Conservation (phyloP, 495 filamentous ascomycete species). For the Talaromyces adpressus region DNA sequence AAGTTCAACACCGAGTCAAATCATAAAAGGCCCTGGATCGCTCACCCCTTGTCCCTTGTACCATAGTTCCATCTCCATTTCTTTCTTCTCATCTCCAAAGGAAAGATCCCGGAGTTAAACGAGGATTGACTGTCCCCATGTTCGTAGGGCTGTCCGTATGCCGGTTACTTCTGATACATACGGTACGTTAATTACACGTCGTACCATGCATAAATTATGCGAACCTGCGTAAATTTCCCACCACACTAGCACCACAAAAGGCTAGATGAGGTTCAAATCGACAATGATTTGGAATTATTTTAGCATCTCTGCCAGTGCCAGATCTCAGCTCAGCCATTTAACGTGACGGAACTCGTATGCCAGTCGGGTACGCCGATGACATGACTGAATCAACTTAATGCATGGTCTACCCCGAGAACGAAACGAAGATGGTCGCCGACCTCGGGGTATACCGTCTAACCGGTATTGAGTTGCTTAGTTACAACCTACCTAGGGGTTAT, state of each 20-base stretch:
- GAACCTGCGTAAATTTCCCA: not conserved
- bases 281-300: not conserved
- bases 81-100: no score
- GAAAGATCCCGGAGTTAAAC: not conserved
- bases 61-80: no score
- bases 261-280: not conserved
- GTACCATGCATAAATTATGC: not conserved
- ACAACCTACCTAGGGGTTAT: no score
- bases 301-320: not conserved
- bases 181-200: not conserved
- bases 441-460: conserved; percentile 5
- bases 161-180: no score
- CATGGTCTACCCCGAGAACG: not conserved
- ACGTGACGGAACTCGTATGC: not conserved
- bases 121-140: not conserved
- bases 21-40: not conserved
- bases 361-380: not conserved
- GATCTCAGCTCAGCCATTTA: not conserved
- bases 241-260: not conserved
- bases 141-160: not conserved
- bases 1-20: not conserved
- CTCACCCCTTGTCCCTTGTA: not conserved
- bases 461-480: not conserved
- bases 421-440: conserved; percentile 6
- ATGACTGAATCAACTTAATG: not conserved